Conservation (phyloP, 1,139 yeast species). For the Nakaseomyces nivariensis region DNA sequence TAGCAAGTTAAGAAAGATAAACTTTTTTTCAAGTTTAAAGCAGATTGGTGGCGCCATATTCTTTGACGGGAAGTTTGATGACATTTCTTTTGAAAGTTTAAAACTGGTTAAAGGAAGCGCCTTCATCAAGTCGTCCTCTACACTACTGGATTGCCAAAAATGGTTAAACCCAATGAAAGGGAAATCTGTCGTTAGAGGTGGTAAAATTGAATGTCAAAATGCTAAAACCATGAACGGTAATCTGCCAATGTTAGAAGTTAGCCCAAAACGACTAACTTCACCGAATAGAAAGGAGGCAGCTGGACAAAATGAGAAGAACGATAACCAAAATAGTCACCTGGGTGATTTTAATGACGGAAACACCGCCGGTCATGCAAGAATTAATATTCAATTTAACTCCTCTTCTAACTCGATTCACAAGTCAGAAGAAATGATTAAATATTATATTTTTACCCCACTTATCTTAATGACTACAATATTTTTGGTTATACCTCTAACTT, state of each 20-base stretch:
- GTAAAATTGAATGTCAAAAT: conserved; percentile 52
- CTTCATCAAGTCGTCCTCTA: conserved; percentile 40
- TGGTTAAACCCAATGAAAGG: conserved; percentile 43
- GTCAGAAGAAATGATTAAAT: neutral
- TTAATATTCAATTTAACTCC: neutral
- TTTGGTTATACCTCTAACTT: neutral
- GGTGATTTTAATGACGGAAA: neutral
- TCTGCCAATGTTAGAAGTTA: neutral
- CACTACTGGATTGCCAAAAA: conserved; percentile 47
- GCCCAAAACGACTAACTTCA: neutral
- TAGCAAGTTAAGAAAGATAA: conserved; percentile 39
- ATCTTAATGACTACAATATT: neutral
- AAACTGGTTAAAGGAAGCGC: conserved; percentile 67
- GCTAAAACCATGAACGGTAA: conserved; percentile 18
- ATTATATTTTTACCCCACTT: neutral
- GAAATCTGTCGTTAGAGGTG: conserved; percentile 51
- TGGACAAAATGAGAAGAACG: neutral
- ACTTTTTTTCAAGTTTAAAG: conserved; percentile 47
- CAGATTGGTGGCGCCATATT: conserved; percentile 71
- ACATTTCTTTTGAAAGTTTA: conserved; percentile 41
- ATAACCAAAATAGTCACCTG: neutral
- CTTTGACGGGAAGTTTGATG: conserved; percentile 51
- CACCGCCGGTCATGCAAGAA: neutral
- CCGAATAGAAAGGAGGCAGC: neutral
- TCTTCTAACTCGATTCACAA: neutral